A percentile compares a stretch with the other conserved stretches of the same genome.
These are phyloP conservation scores for Phylloporus sp. DNA, from an alignment of 768 basidiomycete species.

Conservation along the genomic window DNA sequence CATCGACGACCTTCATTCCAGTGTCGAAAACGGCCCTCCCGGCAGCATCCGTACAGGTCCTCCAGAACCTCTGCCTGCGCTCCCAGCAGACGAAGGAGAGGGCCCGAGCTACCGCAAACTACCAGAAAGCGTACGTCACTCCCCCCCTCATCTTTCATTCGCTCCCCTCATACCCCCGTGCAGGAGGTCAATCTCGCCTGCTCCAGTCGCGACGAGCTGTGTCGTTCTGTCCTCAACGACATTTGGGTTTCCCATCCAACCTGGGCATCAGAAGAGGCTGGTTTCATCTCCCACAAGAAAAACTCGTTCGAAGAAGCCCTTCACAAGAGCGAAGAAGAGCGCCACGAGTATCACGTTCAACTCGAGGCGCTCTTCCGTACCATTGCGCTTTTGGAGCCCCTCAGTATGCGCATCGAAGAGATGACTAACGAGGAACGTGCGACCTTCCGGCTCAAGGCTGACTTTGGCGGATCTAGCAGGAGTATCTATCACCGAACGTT, in stretches of 20 bases:
- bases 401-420: constrained; percentile 75
- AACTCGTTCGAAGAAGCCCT: constrained; percentile 93
- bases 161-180: constrained; percentile 7
- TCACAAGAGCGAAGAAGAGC: constrained; percentile 96
- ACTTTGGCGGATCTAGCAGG: constrained; percentile 86
- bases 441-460: constrained; percentile 73
- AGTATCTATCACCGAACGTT: constrained; percentile 88
- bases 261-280: constrained; percentile 95
- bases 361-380: constrained; percentile 88
- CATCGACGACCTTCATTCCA: constrained; percentile 64
- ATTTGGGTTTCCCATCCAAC: constrained; percentile 98
- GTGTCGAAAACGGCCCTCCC: constrained; percentile 64
- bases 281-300: constrained; percentile 93
- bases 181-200: constrained; percentile 89
- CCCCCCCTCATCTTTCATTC: neutral
- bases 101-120: constrained; percentile 93
- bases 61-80: constrained; percentile 71
- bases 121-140: constrained; percentile 74
- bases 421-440: constrained; percentile 87
- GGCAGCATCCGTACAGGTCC: constrained; percentile 73
- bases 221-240: constrained; percentile 94
- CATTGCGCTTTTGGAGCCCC: constrained; percentile 86
- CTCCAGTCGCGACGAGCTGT: constrained; percentile 90
- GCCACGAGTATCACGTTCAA: constrained; percentile 96
- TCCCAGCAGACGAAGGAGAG: constrained; percentile 76